Conservation (phyloP, 257 asterid species). For the Petunia secreta region DNA sequence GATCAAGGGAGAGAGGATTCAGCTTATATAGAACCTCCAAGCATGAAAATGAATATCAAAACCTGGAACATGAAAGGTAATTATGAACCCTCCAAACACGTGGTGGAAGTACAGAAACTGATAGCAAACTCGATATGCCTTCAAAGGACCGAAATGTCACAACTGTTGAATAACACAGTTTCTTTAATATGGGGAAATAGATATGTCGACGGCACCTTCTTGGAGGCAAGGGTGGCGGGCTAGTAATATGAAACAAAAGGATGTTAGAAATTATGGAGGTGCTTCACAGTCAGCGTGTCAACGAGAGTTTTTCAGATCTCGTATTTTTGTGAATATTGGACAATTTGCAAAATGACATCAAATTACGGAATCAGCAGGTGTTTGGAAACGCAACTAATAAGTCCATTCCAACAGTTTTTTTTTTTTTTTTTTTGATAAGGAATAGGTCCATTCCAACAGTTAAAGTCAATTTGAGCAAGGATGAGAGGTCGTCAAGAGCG, state of each 20-base stretch:
- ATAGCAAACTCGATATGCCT: not conserved
- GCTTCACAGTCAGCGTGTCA: conserved; percentile 7
- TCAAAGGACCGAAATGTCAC: not conserved
- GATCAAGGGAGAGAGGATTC: not conserved
- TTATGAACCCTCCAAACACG: not conserved
- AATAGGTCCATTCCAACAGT: too few species aligned
- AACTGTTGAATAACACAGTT: not conserved
- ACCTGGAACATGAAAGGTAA: conserved; percentile 1
- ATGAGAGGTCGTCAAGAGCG: not conserved
- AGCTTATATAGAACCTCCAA: not conserved
- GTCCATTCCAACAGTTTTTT: too few species aligned
- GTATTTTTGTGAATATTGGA: too few species aligned
- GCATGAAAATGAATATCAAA: not conserved
- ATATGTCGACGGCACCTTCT: too few species aligned
- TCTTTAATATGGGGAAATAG: not conserved
- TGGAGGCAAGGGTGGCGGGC: not conserved
- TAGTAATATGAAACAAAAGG: not conserved
- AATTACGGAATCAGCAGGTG: not conserved
- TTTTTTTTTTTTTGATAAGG: too few species aligned
- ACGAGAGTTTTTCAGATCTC: not conserved
- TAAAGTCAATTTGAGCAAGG: not conserved
- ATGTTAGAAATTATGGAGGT: conserved; percentile 11
- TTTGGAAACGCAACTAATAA: not conserved
- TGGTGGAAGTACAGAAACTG: not conserved
- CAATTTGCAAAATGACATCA: not conserved